Percentiles rank a stretch among this genome's conserved stretches.
Evolutionary conservation across 805 yeast genomes (phyloP).

Genomic region (Kazachstania kunashirensis): DNA sequence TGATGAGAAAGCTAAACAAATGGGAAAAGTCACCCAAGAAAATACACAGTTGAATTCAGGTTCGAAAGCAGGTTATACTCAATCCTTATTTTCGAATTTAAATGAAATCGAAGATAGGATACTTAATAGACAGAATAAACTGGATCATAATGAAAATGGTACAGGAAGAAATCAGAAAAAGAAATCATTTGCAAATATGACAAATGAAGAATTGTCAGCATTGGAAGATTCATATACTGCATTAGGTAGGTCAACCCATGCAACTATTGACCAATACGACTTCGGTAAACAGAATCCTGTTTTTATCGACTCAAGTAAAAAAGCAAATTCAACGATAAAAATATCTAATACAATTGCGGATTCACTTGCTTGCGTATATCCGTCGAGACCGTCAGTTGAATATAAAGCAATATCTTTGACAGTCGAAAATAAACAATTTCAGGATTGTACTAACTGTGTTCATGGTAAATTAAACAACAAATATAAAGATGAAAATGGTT

Average conservation of each 20-base stretch:
- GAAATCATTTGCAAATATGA: slow-evolving; percentile 29
- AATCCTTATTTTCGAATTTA: slow-evolving; percentile 26
- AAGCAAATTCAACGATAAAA: not conserved
- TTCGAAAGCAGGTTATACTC: slow-evolving; percentile 23
- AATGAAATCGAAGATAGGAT: slow-evolving; percentile 29
- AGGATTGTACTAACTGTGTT: slow-evolving; percentile 8
- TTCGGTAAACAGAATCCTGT: slow-evolving; percentile 23
- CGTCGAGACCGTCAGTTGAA: slow-evolving; percentile 26
- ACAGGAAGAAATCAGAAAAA: slow-evolving; percentile 5
- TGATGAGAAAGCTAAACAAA: slow-evolving; percentile 12
- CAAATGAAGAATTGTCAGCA: slow-evolving; percentile 23
- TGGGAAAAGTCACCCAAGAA: slow-evolving; percentile 16
- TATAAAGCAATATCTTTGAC: slow-evolving; percentile 25
- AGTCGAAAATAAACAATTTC: slow-evolving; percentile 13
- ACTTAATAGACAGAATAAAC: slow-evolving; percentile 4
- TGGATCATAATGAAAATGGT: not conserved
- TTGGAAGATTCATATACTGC: slow-evolving; percentile 23
- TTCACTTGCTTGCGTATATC: slow-evolving; percentile 23
- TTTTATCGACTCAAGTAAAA: slow-evolving; percentile 9
- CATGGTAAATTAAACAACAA: slow-evolving; percentile 6
- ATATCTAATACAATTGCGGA: slow-evolving; percentile 11
- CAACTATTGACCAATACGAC: slow-evolving; percentile 23
- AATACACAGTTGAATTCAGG: slow-evolving; percentile 29
- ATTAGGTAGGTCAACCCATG: slow-evolving; percentile 18
- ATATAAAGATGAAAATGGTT: slow-evolving; percentile 7